phyloP scores from a whole-genome alignment of 768 basidiomycete species.

The Boletus tomentosulus region DNA sequence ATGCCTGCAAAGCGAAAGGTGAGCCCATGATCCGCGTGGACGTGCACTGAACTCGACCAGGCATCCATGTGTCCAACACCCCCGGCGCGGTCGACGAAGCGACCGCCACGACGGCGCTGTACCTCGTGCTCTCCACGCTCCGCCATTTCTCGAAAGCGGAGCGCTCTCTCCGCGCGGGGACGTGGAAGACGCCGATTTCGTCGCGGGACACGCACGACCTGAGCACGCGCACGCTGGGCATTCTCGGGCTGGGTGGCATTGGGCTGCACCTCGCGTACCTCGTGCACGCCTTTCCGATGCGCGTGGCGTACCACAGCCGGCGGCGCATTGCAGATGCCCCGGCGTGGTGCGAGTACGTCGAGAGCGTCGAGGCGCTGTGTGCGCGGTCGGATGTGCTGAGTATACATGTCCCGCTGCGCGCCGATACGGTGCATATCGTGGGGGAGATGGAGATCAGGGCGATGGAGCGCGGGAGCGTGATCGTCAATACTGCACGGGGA shows the following conservation, averaged over 20 bases:
- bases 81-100: slow-evolving; percentile 89
- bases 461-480: slow-evolving; percentile 71
- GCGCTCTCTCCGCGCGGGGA: slow-evolving; percentile 42
- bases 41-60: slow-evolving; percentile 2
- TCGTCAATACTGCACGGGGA: slow-evolving; percentile 89
- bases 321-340: slow-evolving; percentile 55
- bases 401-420: slow-evolving; percentile 76
- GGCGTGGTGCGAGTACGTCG: slow-evolving; percentile 74
- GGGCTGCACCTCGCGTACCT: slow-evolving; percentile 68
- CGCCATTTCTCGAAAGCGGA: slow-evolving; percentile 72
- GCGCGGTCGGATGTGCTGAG: slow-evolving; percentile 76
- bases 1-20: slow-evolving; percentile 71
- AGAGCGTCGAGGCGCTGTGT: slow-evolving; percentile 60
- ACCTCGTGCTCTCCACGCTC: slow-evolving; percentile 72
- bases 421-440: slow-evolving; percentile 69
- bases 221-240: slow-evolving; percentile 63
- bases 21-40: slow-evolving; percentile 23
- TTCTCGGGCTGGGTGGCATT: slow-evolving; percentile 77
- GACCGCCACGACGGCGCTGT: slow-evolving; percentile 84
- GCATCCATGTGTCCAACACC: slow-evolving; percentile 79
- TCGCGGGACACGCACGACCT: slow-evolving; percentile 57
- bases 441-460: slow-evolving; percentile 71
- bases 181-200: slow-evolving; percentile 56
- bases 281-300: slow-evolving; percentile 83
- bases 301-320: slow-evolving; percentile 76